Evolutionary conservation across 2,329 filamentous ascomycete species (phyloP), one percentile per base, ranked within the genome.

Genomic region (Scedosporium minutisporum): DNA sequence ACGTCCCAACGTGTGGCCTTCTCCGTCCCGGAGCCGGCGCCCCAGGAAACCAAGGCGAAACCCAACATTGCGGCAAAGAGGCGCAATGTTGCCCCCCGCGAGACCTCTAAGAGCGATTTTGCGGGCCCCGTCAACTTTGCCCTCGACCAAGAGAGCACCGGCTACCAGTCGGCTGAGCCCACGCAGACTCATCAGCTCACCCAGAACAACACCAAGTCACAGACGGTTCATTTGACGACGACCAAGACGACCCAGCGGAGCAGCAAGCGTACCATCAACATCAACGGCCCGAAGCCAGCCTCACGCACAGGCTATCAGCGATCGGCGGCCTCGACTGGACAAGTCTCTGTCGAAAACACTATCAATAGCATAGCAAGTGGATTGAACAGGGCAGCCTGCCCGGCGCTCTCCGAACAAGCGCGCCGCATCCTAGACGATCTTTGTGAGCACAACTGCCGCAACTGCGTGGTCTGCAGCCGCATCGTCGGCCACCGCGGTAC

Each of bases 391-490:
- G 67, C 69, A 23, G 59, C 68, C 4, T 76, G 78, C 65, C 77
- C 78, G n/a, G 73, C 75, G 1, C 76, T 86, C 12, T 84, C 82
- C 10, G 73, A 71, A 48, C 77, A 81, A 63, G 82, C 82, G 60
- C 79, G 78, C 46, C 78, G 76, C 62, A 77, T 85, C 42, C 75
- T 85, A 18, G 79, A 85, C 64, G 73, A 72, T 55, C 75, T 85
- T 27, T 83, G 80, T 67, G 76, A 79, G 62, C 83, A 86, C 68
- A 79, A 79, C 64, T 82, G 80, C 66, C 73, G 75, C 62, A 84
- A 85, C 71, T 86, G 83, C 71, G 79, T 78, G 48, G 78, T 86
- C 16, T 86, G 83, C 72, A 76, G 75, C 38, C 81, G 83, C 33
- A 82, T 85, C 69, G 76, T 75, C 16, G 76, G 77, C 9, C 77